Conservation (phyloP, 2,329 filamentous ascomycete genomes). For the Amauroascus verrucosus region DNA sequence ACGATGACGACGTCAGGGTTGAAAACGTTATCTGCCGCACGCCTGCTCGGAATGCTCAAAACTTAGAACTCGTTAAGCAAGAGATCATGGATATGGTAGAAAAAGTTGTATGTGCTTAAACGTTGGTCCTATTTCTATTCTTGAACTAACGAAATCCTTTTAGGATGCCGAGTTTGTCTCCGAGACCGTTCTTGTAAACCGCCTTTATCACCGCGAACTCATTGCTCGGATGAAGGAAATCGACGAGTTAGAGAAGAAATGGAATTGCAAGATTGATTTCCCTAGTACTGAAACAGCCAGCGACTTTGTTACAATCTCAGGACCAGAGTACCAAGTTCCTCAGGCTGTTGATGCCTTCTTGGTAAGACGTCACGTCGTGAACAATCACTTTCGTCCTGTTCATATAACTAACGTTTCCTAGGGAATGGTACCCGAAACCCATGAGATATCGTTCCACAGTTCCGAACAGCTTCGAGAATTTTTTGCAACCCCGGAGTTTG, state of each 20-base stretch:
- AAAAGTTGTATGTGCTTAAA: conserved; percentile 55
- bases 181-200: conserved; percentile 85
- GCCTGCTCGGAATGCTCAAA: conserved; percentile 91
- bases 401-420: conserved; percentile 31
- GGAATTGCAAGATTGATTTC: conserved; percentile 99
- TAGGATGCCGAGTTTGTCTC: conserved; percentile 93
- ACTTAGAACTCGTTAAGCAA: conserved; percentile 91
- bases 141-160: conserved; percentile 8
- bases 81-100: conserved; percentile 99
- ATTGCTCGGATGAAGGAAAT: conserved; percentile 80
- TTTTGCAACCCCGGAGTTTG: conserved; percentile 71
- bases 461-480: conserved; percentile 68
- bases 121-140: background rate
- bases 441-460: conserved; percentile 76
- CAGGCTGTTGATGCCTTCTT: conserved; percentile 93
- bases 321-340: conserved; percentile 95
- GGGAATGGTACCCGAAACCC: conserved; percentile 95
- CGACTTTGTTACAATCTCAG: conserved; percentile 89
- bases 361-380: conserved; percentile 41
- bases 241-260: conserved; percentile 94
- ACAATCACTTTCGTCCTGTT: background rate
- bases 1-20: conserved; percentile 96
- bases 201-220: conserved; percentile 88
- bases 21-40: conserved; percentile 99
- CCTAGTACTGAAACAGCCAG: conserved; percentile 95